These are phyloP conservation scores for Cyberlindnera bimundalis DNA, from an alignment of 805 yeast genomes.

Conservation along the genomic window DNA sequence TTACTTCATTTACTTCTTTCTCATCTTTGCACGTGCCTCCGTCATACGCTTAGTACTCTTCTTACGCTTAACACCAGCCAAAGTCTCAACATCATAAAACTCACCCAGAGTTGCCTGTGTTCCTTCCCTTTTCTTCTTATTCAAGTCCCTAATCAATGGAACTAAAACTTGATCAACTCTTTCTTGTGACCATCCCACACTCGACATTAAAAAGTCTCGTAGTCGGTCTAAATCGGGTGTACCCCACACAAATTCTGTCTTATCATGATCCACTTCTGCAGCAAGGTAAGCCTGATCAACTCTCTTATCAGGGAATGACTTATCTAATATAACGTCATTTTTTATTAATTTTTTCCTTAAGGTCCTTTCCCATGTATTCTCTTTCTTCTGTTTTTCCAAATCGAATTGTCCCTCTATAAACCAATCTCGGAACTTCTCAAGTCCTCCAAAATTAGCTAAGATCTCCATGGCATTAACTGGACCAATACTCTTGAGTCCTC, in stretches of 20 bases:
- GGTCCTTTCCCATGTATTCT: conserved; percentile 50
- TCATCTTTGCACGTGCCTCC: conserved; percentile 37
- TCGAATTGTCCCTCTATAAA: conserved; percentile 39
- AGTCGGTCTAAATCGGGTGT: conserved; percentile 78
- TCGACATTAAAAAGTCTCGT: conserved; percentile 61
- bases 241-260: conserved; percentile 85
- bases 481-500: conserved; percentile 89
- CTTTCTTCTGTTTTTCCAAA: conserved; percentile 36
- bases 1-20: conserved; percentile 1
- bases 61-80: conserved; percentile 34
- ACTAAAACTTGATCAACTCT: conserved; percentile 78
- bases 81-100: conserved; percentile 61
- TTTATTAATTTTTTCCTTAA: conserved; percentile 52
- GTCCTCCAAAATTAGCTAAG: conserved; percentile 70
- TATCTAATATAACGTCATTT: conserved; percentile 55
- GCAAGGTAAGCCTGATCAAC: conserved; percentile 70
- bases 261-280: conserved; percentile 85
- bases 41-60: conserved; percentile 59
- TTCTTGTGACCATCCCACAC: conserved; percentile 77
- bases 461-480: conserved; percentile 92
- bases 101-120: conserved; percentile 60
- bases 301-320: conserved; percentile 63
- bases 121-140: conserved; percentile 52
- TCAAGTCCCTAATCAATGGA: conserved; percentile 81
- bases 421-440: conserved; percentile 40